phyloP scores from a whole-genome alignment of 331 rosid species.

The Prunus yedoensis region DNA sequence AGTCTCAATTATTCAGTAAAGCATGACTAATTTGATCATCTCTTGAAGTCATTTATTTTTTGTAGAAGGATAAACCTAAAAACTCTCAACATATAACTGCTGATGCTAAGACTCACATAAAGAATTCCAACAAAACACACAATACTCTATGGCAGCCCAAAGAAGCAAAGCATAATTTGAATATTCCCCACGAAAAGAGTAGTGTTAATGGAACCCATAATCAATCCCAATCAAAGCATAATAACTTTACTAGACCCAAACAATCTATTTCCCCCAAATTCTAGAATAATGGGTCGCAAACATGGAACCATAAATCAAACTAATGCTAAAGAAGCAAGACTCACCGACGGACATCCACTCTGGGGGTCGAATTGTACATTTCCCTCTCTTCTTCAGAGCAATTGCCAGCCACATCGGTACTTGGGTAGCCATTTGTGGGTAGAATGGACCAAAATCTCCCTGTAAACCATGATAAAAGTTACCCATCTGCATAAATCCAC shows the following conservation, averaged over 20 bases:
- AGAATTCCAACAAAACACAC: not conserved
- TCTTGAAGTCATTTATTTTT: not conserved
- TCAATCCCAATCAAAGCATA: not conserved
- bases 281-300: not conserved
- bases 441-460: constrained; percentile 97
- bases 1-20: not conserved
- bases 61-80: not conserved
- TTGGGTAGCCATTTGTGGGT: constrained; percentile 67
- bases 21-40: not conserved
- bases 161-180: not conserved
- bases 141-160: not conserved
- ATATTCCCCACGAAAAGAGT: too few relatives aligned
- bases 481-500: not conserved
- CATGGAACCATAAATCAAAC: not conserved
- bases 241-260: not conserved
- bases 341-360: constrained; percentile 84
- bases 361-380: constrained; percentile 75
- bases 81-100: not conserved
- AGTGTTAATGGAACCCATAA: not conserved
- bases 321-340: constrained; percentile 15
- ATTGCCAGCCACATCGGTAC: constrained; percentile 90
- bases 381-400: constrained; percentile 90
- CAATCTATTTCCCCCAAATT: not conserved
- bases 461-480: constrained; percentile 16
- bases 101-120: not conserved